A percentile compares a stretch with the other conserved stretches of the same genome.
These are phyloP conservation scores for Salix suchowensis DNA, from an alignment of 345 rosid species.

Conservation along the genomic window DNA sequence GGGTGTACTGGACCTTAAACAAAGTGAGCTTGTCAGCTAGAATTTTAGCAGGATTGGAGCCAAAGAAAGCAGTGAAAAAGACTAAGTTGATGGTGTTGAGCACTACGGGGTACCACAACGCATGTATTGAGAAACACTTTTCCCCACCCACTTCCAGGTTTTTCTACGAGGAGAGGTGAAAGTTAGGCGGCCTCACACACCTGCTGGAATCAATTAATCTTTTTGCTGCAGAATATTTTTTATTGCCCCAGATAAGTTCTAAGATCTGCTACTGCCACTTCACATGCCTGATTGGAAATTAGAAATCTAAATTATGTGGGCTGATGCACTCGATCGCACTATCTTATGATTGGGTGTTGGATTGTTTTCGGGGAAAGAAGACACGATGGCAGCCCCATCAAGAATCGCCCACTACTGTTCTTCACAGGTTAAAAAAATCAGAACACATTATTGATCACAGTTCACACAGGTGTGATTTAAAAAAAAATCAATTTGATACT, in stretches of 20 bases:
- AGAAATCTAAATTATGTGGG: background rate
- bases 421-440: background rate
- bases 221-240: background rate
- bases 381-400: background rate
- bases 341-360: background rate
- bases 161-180: background rate
- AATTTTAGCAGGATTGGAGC: slow-evolving; percentile 34
- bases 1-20: slow-evolving; percentile 44
- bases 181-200: background rate
- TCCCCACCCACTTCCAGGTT: background rate
- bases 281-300: background rate
- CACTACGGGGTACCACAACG: slow-evolving; percentile 20
- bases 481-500: too few relatives aligned
- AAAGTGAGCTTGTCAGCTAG: slow-evolving; percentile 38
- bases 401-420: background rate
- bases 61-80: slow-evolving; percentile 23
- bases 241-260: background rate
- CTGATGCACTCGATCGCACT: background rate
- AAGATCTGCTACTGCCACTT: background rate
- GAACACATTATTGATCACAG: background rate
- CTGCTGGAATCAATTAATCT: background rate
- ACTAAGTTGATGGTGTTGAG: slow-evolving; percentile 34
- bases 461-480: too few relatives aligned
- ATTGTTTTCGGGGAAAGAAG: background rate
- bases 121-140: slow-evolving; percentile 11